Conservation (phyloP, 495 filamentous ascomycete species). For the Penicillium argentinense region DNA sequence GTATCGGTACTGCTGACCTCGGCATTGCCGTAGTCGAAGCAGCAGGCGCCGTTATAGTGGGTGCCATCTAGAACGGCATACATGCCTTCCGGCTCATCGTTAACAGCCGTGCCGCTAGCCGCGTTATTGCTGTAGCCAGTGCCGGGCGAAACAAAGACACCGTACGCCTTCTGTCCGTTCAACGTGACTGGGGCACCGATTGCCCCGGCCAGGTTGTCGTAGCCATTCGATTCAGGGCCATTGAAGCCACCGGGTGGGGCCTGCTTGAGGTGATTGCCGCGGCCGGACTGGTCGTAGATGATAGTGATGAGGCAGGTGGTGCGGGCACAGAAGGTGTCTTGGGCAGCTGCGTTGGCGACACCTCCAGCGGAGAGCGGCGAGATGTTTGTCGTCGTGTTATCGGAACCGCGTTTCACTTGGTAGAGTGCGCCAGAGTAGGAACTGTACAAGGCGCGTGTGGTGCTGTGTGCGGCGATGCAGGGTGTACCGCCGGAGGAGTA, state of each 20-base stretch:
- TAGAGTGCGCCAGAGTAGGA: slow-evolving; percentile 52
- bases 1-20: slow-evolving; percentile 54
- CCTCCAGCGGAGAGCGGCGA: slow-evolving; percentile 50
- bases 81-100: slow-evolving; percentile 55
- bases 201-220: slow-evolving; percentile 55
- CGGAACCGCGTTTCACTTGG: slow-evolving; percentile 54
- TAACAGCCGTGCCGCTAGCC: slow-evolving; percentile 49
- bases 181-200: slow-evolving; percentile 57
- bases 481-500: slow-evolving; percentile 52
- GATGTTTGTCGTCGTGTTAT: slow-evolving; percentile 46
- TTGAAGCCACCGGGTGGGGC: slow-evolving; percentile 53
- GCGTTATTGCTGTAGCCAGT: slow-evolving; percentile 56
- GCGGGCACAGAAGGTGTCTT: slow-evolving; percentile 56
- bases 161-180: slow-evolving; percentile 58
- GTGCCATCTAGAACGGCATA: slow-evolving; percentile 61
- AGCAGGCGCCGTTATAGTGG: slow-evolving; percentile 58
- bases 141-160: slow-evolving; percentile 56
- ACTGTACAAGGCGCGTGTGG: slow-evolving; percentile 58
- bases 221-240: slow-evolving; percentile 53
- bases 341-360: slow-evolving; percentile 55
- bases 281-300: slow-evolving; percentile 61
- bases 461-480: slow-evolving; percentile 59
- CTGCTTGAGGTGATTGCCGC: slow-evolving; percentile 57
- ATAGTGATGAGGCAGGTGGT: slow-evolving; percentile 59
- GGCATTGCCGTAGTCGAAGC: slow-evolving; percentile 64